Conservation (phyloP, 129 eudicot genomes). For the Lonicera japonica region DNA sequence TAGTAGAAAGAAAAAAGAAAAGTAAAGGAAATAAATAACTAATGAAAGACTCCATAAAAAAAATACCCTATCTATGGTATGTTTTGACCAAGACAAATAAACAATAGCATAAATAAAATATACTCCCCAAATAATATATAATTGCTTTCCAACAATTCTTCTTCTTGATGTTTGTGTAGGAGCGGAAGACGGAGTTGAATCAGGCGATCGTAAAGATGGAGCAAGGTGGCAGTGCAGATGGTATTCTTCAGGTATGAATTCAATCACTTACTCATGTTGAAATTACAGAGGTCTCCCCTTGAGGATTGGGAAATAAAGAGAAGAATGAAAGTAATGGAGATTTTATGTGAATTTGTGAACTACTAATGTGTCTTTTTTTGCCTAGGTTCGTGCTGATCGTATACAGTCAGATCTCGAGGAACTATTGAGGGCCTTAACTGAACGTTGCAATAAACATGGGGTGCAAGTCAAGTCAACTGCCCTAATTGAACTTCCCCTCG, state of each 20-base stretch:
- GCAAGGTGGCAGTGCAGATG: slow-evolving; percentile 98
- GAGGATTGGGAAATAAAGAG: not conserved
- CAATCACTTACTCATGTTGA: slow-evolving; percentile 5
- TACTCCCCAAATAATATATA: too few relatives aligned
- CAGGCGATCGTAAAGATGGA: slow-evolving; percentile 92
- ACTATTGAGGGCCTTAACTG: slow-evolving; percentile 69
- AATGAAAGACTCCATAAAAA: too few relatives aligned
- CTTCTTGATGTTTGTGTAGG: slow-evolving; percentile 39
- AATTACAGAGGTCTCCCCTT: not conserved
- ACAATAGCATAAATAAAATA: too few relatives aligned
- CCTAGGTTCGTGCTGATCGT: slow-evolving; percentile 96
- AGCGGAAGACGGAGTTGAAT: slow-evolving; percentile 80
- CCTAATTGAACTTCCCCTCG: slow-evolving; percentile 79
- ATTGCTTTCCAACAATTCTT: too few relatives aligned
- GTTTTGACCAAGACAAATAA: too few relatives aligned
- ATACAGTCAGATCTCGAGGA: slow-evolving; percentile 96
- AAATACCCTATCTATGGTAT: too few relatives aligned
- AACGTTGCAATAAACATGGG: slow-evolving; percentile 78
- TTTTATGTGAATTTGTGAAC: not conserved
- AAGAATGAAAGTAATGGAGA: not conserved
- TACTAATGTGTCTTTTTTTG: slow-evolving; percentile 7
- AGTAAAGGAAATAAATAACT: too few relatives aligned
- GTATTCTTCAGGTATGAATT: slow-evolving; percentile 93
- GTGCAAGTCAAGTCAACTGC: slow-evolving; percentile 71
- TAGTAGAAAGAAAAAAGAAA: too few relatives aligned